phyloP scores from a whole-genome alignment of 2,329 filamentous ascomycete genomes.

The Colletotrichum sp. region DNA sequence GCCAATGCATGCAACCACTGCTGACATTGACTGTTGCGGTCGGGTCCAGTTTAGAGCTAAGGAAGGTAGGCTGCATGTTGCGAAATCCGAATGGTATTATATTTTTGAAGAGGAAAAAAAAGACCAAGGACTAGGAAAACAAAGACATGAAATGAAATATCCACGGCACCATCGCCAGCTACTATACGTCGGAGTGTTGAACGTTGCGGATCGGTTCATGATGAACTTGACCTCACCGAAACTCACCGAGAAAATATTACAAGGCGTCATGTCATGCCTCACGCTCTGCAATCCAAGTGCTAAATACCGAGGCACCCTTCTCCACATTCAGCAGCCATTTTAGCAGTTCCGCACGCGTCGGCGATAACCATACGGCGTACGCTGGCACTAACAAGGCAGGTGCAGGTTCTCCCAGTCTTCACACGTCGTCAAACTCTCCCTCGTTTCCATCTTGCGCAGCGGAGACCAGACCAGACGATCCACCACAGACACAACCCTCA shows the following conservation, averaged over 20 bases:
- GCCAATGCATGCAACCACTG: neutral
- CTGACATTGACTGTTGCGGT: neutral
- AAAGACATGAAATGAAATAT: neutral
- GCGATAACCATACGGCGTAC: neutral
- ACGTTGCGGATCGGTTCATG: neutral
- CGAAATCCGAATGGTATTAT: neutral
- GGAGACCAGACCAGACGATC: conserved; percentile 18
- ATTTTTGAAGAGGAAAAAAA: neutral
- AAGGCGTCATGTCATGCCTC: neutral
- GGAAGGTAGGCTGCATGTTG: neutral
- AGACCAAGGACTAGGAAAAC: neutral
- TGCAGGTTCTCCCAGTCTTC: conserved; percentile 6
- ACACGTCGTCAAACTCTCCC: conserved; percentile 15
- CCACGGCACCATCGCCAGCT: neutral
- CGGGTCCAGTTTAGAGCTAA: neutral
- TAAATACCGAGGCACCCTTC: neutral
- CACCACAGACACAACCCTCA: conserved; percentile 18
- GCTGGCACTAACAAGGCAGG: neutral
- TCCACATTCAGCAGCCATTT: neutral
- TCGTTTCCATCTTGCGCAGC: conserved; percentile 4
- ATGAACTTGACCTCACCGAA: neutral
- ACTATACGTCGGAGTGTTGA: neutral
- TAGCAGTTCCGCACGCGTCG: neutral
- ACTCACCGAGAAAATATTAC: neutral
- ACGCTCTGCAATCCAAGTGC: neutral